Evolutionary conservation across 2,329 filamentous ascomycete species (phyloP), one percentile per base, ranked within the genome.

Genomic region (Claviceps purpurea): DNA sequence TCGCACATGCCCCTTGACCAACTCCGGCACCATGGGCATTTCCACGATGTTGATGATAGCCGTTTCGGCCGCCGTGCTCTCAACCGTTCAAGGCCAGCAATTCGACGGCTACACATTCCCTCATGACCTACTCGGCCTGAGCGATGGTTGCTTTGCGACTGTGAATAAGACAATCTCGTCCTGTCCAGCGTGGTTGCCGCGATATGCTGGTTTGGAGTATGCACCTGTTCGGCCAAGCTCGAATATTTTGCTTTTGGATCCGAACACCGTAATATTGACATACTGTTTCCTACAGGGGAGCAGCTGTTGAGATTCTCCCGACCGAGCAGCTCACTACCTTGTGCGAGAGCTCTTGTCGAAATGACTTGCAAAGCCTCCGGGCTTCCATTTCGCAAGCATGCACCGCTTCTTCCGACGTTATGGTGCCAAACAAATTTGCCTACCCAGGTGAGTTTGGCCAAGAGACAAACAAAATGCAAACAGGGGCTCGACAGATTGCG

Each of bases 311-410:
- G 22, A 50, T 50, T 26, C 48, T 50, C 22, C 39, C 48, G 6
- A 30, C 6, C 37, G 48, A 50, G 48, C 48, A 50, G 48, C 44
- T 46, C 18, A 18, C 24, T 1, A 30, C 40, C 6, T 20, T 50
- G 39, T 50, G 49, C 41, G 41, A 50, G 41, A 50, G 49, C 41
- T 44, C 49, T 7, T 50, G 49, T 44, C 41, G 37, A 22, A 38
- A 44, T 37, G 49, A 50, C 49, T 18, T 50, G 26, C 40, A 11
- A n/a, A 44, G 40, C 14, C 40, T 50, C 5, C 39, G 49, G 24
- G 20, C 16, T 24, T 37, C 49, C 40, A 50, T 50, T 13, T 43
- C 22, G 39, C 13, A 11, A 8, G 16, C 49, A 44, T 50, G 49
- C 49, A 50, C 40, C 16, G 41, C 41, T 20, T n/a, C 39, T 38